Percentiles rank a stretch among this genome's conserved stretches.
Evolutionary conservation across 2,329 filamentous ascomycete species (phyloP).

Genomic region (Apiospora hydei): DNA sequence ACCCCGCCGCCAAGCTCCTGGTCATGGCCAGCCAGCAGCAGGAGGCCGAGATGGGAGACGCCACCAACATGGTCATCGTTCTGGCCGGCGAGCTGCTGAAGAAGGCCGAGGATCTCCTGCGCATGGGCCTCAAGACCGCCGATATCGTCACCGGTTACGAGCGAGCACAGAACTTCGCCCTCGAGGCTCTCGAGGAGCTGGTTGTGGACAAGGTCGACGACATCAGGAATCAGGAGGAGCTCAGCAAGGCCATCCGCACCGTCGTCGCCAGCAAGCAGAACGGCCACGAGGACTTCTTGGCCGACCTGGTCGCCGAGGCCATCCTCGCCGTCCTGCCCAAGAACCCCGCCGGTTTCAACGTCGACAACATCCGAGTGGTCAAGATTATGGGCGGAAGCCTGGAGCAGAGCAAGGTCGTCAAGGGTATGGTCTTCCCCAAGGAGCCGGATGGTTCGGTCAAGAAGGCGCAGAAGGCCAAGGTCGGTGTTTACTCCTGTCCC

Average conservation of each 20-base stretch:
- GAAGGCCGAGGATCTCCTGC: conserved; percentile 95
- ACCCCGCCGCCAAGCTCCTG: conserved; percentile 91
- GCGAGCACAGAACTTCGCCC: conserved; percentile 87
- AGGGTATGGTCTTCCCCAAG: conserved; percentile 97
- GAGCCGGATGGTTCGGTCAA: conserved; percentile 93
- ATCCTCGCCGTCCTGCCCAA: conserved; percentile 91
- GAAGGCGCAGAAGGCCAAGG: conserved; percentile 92
- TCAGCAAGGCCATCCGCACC: conserved; percentile 94
- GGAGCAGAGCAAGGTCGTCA: conserved; percentile 92
- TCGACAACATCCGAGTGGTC: conserved; percentile 98
- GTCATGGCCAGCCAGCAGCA: conserved; percentile 99
- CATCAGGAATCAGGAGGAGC: conserved; percentile 79
- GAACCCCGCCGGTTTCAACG: conserved; percentile 95
- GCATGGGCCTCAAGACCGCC: conserved; percentile 98
- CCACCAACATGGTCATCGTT: conserved; percentile 96
- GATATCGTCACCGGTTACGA: conserved; percentile 97
- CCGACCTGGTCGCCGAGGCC: conserved; percentile 84
- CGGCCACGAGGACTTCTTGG: conserved; percentile 88
- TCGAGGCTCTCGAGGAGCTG: conserved; percentile 86
- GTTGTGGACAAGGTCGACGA: conserved; percentile 90
- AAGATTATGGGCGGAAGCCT: conserved; percentile 99
- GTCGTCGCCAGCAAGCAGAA: conserved; percentile 97
- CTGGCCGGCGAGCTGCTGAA: conserved; percentile 93
- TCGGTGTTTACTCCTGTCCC: conserved; percentile 94
- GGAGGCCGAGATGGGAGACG: conserved; percentile 98